Percentiles rank a stretch among this genome's conserved stretches.
phyloP scores from a whole-genome alignment of 768 basidiomycete genomes.

The Pleurotus tuber-regium region DNA sequence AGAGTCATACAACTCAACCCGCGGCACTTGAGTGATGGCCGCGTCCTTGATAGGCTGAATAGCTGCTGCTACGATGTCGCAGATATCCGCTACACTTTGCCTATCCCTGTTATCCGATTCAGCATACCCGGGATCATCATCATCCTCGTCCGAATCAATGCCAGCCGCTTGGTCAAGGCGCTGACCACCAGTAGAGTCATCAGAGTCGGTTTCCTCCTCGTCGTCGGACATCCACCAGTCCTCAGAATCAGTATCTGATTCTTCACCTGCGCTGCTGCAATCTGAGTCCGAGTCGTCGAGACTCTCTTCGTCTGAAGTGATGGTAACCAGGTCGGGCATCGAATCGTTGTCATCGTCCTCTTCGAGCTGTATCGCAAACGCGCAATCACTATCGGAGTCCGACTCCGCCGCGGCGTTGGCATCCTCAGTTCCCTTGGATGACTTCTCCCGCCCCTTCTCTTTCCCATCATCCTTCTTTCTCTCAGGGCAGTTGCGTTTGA shows the following conservation, averaged over 20 bases:
- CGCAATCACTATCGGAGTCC: constrained; percentile 11
- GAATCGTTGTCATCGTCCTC: background rate
- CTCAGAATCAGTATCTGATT: background rate
- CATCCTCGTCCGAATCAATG: background rate
- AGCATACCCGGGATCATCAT: background rate
- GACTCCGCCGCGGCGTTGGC: constrained; percentile 13
- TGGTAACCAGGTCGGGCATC: too few relatives aligned
- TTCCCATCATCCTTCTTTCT: background rate
- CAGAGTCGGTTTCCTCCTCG: background rate
- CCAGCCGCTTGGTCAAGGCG: too few relatives aligned
- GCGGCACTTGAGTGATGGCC: background rate
- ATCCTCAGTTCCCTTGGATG: background rate
- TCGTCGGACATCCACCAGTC: background rate
- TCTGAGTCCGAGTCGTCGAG: background rate
- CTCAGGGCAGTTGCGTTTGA: constrained; percentile 14
- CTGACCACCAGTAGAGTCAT: too few relatives aligned
- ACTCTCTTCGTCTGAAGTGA: too few relatives aligned
- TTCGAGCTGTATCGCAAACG: background rate
- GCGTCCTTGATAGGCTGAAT: background rate
- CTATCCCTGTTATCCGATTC: background rate
- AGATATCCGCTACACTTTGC: background rate
- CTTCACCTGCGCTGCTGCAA: background rate
- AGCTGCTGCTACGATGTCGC: background rate
- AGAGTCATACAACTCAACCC: constrained; percentile 10
- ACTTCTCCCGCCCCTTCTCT: too few relatives aligned